Evolutionary conservation across 345 rosid species (phyloP).

Genomic region (Psidium guajava): DNA sequence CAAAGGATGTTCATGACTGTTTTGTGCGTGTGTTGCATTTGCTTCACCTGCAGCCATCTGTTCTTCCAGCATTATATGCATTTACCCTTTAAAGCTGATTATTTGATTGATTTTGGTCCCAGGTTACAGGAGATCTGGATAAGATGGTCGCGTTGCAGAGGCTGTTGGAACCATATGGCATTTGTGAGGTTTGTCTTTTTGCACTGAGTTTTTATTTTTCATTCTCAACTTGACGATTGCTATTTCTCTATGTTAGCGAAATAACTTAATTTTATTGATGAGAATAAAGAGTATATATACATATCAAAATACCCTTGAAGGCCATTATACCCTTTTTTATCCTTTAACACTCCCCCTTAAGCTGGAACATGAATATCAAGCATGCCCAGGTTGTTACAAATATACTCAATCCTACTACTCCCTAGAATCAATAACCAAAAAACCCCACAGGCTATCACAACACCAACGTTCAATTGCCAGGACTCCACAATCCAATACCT

Average conservation of each 20-base stretch:
- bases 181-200: conserved; percentile 65
- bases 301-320: too few species aligned
- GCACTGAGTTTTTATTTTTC: neutral
- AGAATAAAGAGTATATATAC: too few species aligned
- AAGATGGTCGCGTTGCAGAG: conserved; percentile 96
- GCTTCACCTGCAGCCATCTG: neutral
- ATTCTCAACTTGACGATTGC: neutral
- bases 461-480: too few species aligned
- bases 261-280: too few species aligned
- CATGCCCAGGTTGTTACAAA: too few species aligned
- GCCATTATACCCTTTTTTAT: too few species aligned
- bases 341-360: too few species aligned
- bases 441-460: too few species aligned
- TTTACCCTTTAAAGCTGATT: conserved; percentile 1
- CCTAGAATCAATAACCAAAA: too few species aligned
- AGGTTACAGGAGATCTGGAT: conserved; percentile 88
- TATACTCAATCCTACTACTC: too few species aligned
- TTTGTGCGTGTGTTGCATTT: neutral
- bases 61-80: neutral
- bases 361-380: too few species aligned
- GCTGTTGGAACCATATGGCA: conserved; percentile 82
- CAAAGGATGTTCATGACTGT: neutral
- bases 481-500: too few species aligned
- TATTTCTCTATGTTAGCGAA: neutral
- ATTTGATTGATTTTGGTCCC: conserved; percentile 9